Evolutionary conservation across 179 eudicot genomes (phyloP).

Genomic region (Silene coronaria): DNA sequence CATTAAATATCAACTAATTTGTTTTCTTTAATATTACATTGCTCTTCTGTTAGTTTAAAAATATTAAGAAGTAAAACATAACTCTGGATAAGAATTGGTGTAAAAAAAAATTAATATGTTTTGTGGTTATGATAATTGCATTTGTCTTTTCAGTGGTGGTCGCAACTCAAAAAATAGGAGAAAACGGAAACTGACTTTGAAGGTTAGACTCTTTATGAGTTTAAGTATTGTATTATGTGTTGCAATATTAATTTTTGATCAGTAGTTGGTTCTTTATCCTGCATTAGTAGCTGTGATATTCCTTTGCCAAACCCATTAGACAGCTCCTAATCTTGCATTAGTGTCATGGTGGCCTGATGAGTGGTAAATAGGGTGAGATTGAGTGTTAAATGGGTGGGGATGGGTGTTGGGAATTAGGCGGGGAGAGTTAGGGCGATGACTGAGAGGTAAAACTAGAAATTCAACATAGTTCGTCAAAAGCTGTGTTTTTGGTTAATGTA

Average conservation of each 20-base stretch:
- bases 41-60: too few relatives aligned
- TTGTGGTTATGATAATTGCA: background rate
- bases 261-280: slow-evolving; percentile 18
- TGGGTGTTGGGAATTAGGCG: too few relatives aligned
- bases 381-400: too few relatives aligned
- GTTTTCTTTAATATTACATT: too few relatives aligned
- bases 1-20: background rate
- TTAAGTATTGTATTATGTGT: background rate
- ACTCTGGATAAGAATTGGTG: background rate
- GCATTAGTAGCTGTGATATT: slow-evolving; percentile 28
- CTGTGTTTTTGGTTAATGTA: too few relatives aligned
- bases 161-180: slow-evolving; percentile 35
- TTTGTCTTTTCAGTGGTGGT: background rate
- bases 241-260: slow-evolving; percentile 8
- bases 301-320: slow-evolving; percentile 22
- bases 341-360: too few relatives aligned
- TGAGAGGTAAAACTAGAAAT: too few relatives aligned
- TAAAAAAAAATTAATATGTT: background rate
- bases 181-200: slow-evolving; percentile 52
- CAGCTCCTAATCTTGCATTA: too few relatives aligned
- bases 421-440: too few relatives aligned
- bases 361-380: too few relatives aligned
- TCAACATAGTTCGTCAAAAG: too few relatives aligned
- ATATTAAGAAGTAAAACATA: background rate
- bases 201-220: slow-evolving; percentile 53